A percentile compares a stretch with the other conserved stretches of the same genome.
phyloP scores from a whole-genome alignment of 768 basidiomycete genomes.

The Gymnopilus junonius region DNA sequence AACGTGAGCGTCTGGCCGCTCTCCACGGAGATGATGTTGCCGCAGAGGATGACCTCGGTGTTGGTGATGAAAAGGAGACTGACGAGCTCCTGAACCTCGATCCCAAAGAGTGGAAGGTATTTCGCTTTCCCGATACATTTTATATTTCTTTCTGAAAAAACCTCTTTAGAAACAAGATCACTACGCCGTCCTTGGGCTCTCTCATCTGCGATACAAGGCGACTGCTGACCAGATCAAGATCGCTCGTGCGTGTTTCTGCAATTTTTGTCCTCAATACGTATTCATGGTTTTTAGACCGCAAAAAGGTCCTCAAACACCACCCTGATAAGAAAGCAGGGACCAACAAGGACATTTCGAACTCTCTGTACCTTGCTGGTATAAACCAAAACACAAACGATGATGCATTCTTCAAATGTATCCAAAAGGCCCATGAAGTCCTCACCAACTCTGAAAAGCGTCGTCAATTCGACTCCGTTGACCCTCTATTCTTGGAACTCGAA shows the following conservation, averaged over 20 bases:
- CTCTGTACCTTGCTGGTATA: conserved; percentile 51
- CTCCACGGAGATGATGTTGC: conserved; percentile 48
- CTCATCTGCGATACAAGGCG: conserved; percentile 85
- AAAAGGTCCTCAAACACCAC: conserved; percentile 99
- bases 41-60: conserved; percentile 85
- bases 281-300: conserved; percentile 67
- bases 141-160: not conserved
- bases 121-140: not conserved
- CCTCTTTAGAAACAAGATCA: conserved; percentile 94
- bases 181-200: conserved; percentile 95
- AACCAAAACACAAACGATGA: conserved; percentile 93
- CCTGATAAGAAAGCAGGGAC: conserved; percentile 87
- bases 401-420: conserved; percentile 99
- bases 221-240: conserved; percentile 93
- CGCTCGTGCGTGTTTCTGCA: conserved; percentile 79
- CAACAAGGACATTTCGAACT: conserved; percentile 30
- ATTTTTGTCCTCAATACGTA: not conserved
- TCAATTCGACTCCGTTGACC: conserved; percentile 97
- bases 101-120: conserved; percentile 98
- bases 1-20: conserved; percentile 49
- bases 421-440: conserved; percentile 96
- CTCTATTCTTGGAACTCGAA: conserved; percentile 70
- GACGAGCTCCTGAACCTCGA: conserved; percentile 74
- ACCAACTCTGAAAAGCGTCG: conserved; percentile 84
- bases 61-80: conserved; percentile 89